Evolutionary conservation across 768 basidiomycete genomes (phyloP).

Genomic region (Lentinula sp.): DNA sequence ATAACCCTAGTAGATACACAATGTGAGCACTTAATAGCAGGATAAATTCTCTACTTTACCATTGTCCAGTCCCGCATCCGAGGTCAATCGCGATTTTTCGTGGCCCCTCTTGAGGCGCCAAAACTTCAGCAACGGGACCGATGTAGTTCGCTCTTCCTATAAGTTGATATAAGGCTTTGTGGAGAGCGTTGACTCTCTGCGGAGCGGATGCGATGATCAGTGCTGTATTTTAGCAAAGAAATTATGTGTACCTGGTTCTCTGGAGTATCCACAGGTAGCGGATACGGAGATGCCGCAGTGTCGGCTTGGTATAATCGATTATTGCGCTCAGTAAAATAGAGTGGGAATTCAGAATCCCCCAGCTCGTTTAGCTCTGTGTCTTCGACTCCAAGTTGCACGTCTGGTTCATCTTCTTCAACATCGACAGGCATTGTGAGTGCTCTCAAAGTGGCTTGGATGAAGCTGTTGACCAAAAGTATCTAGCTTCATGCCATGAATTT

Average conservation of each 20-base stretch:
- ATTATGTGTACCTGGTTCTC: constrained; percentile 55
- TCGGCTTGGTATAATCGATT: constrained; percentile 68
- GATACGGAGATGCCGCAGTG: constrained; percentile 51
- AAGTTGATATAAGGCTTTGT: constrained; percentile 41
- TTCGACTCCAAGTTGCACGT: background rate
- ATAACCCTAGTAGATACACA: constrained; percentile 51
- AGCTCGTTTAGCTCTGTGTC: constrained; percentile 33
- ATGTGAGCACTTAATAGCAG: constrained; percentile 10
- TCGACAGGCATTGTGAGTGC: background rate
- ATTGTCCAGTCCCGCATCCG: constrained; percentile 71
- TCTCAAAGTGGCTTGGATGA: background rate
- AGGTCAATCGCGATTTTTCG: constrained; percentile 60
- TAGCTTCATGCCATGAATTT: background rate
- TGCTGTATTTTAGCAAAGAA: background rate
- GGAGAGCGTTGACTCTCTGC: constrained; percentile 50
- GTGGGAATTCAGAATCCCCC: constrained; percentile 45
- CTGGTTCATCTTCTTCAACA: background rate
- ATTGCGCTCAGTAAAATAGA: constrained; percentile 51
- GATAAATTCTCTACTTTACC: constrained; percentile 36
- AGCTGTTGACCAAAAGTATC: background rate
- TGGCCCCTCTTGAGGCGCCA: constrained; percentile 33
- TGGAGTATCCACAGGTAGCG: constrained; percentile 63
- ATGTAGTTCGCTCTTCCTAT: constrained; percentile 48
- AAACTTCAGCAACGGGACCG: constrained; percentile 50
- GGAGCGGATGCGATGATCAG: background rate